Conservation (phyloP, 768 basidiomycete species). For the Pluteus cervinus region DNA sequence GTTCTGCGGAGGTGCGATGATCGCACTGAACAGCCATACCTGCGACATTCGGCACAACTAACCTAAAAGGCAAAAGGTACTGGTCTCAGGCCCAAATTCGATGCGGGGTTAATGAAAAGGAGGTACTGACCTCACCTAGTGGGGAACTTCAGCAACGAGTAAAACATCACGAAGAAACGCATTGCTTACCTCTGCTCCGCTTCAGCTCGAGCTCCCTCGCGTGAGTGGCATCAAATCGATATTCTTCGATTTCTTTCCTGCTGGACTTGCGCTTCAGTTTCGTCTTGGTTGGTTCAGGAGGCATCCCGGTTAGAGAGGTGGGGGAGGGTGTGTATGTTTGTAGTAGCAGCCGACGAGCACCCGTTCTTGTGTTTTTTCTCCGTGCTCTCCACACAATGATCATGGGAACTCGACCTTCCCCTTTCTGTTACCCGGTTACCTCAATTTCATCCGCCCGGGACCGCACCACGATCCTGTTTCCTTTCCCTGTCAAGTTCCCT, state of each 20-base stretch:
- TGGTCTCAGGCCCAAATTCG: not conserved
- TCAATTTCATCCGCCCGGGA: no score
- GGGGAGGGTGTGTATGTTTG: no score
- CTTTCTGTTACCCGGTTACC: no score
- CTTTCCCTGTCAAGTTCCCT: no score
- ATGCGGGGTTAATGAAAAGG: slow-evolving; percentile 1
- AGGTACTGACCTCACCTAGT: slow-evolving; percentile 13
- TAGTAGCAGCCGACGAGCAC: no score
- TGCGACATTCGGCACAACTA: slow-evolving; percentile 75
- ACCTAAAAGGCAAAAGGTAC: no score
- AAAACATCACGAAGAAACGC: not conserved
- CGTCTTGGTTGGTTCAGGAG: slow-evolving; percentile 46
- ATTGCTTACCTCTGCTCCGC: slow-evolving; percentile 50
- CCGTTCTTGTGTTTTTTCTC: no score
- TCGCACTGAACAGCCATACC: no score
- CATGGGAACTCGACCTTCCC: no score
- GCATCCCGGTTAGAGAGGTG: no score
- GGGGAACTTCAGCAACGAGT: slow-evolving; percentile 8
- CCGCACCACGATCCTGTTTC: no score
- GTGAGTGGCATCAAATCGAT: slow-evolving; percentile 44
- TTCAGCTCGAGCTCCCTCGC: slow-evolving; percentile 69
- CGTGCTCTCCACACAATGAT: no score
- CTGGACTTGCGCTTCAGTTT: slow-evolving; percentile 44
- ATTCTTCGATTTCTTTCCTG: slow-evolving; percentile 46
- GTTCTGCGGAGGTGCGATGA: slow-evolving; percentile 30